Percentiles rank a stretch among this genome's conserved stretches.
These are phyloP conservation scores for Flaveria floridana DNA, from an alignment of 140 eudicot genomes.

Conservation along the genomic window DNA sequence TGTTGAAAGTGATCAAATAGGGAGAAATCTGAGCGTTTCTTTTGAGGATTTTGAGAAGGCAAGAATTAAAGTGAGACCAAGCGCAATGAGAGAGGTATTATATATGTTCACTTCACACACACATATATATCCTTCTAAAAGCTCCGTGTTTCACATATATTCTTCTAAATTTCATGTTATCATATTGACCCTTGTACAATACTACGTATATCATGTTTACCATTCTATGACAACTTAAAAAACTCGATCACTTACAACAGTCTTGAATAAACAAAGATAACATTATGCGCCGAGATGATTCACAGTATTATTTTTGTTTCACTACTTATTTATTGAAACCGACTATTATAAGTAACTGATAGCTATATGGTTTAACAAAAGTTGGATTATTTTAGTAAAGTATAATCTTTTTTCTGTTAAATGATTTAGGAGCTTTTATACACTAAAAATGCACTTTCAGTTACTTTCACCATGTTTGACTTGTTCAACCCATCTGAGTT, in stretches of 20 bases:
- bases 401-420: background rate
- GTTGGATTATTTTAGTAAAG: background rate
- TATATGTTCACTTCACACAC: background rate
- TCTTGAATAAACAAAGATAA: background rate
- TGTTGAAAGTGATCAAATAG: constrained; percentile 29
- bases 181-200: background rate
- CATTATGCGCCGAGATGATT: background rate
- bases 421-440: background rate
- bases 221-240: background rate
- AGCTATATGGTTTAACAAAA: background rate
- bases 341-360: background rate
- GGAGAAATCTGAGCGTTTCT: constrained; percentile 43
- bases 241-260: background rate
- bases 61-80: constrained; percentile 76
- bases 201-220: background rate
- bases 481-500: background rate
- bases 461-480: background rate
- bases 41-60: constrained; percentile 85
- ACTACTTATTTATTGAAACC: background rate
- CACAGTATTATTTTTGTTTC: background rate
- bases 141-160: background rate
- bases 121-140: background rate
- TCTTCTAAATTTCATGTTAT: background rate
- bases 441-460: background rate
- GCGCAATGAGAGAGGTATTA: constrained; percentile 99